Evolutionary conservation across 2,329 filamentous ascomycete species (phyloP), one percentile per base, ranked within the genome.

Genomic region (Endoconidiophora polonica): DNA sequence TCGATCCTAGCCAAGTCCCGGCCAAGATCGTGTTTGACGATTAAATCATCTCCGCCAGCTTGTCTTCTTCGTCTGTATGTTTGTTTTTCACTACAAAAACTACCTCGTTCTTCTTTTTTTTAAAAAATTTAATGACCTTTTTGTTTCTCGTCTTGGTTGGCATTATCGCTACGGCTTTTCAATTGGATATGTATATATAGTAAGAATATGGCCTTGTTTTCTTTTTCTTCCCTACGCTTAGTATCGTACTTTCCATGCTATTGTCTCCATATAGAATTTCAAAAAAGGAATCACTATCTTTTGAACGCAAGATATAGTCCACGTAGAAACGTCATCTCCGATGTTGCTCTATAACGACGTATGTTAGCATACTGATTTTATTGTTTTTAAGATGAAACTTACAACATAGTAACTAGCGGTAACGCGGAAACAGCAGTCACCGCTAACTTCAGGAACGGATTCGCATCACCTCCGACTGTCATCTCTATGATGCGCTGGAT

Each of bases 11-110:
- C 63, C 83, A 90, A 67, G 81, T 84, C 65, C 81, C 85, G 24
- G 91, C 83, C 52, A 95, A 94, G 72, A 94, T 95, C 62, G 88
- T 79, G 44, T 95, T 95, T 68, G 86, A 56, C 36, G 50, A 55
- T 44, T 54, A 56, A 24, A 39, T 20, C 20, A 23, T 10, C 37
- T 23, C 16, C 26, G 10, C 39, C 22, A 36, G 33, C 16, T 49
- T 42, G 26, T 43, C 37, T 48, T 37, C 23, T 39, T 39, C 38
- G 47, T 38, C 47, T 52, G 39, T 50, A 16, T 40, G 33, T 26
- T 33, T 14, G 42, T 33, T 24, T 41, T 48, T n/a, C 22, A 16
- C 36, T 46, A 46, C 33, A n/a, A 24, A 18, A n/a, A 23, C n/a
- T 44, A 14, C 9, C 24, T 39, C 24, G 26, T 44, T 49, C 44